A percentile compares a stretch with the other conserved stretches of the same genome.
phyloP scores from a whole-genome alignment of 2,329 filamentous ascomycete genomes.

The Pyricularia pennisetigena region DNA sequence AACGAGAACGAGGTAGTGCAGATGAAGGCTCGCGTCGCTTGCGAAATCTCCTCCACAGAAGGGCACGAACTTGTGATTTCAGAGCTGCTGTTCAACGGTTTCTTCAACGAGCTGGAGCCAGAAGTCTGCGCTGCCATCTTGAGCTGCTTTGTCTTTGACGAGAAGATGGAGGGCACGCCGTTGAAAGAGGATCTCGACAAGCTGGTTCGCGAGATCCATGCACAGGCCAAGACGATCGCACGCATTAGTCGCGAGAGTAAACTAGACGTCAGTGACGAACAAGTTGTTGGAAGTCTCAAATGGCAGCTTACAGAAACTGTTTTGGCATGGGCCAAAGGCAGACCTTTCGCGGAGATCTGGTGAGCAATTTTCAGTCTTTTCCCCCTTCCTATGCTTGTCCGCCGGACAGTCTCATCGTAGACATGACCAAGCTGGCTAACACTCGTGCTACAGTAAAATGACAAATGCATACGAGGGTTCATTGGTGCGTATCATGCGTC shows the following conservation, averaged over 20 bases:
- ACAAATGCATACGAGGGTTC: constrained; percentile 97
- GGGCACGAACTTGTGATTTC: constrained; percentile 90
- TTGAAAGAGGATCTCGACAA: constrained; percentile 80
- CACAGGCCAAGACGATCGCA: constrained; percentile 77
- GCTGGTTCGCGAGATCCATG: constrained; percentile 76
- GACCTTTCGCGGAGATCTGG: constrained; percentile 90
- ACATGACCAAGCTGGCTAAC: background rate
- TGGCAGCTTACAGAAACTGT: constrained; percentile 97
- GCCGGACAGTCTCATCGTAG: constrained; percentile 4
- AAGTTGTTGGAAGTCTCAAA: constrained; percentile 84
- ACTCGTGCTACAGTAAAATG: constrained; percentile 63
- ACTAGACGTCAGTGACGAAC: constrained; percentile 85
- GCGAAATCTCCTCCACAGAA: constrained; percentile 85
- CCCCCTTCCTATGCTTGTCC: constrained; percentile 4
- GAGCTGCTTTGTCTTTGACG: constrained; percentile 95
- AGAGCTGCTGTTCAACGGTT: constrained; percentile 90
- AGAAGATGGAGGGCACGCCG: constrained; percentile 72
- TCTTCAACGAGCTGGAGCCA: constrained; percentile 91
- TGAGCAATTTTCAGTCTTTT: constrained; percentile 39
- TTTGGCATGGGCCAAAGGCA: constrained; percentile 81
- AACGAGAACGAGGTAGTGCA: constrained; percentile 93
- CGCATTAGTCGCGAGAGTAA: constrained; percentile 95
- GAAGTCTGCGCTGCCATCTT: constrained; percentile 80
- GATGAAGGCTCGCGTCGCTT: constrained; percentile 92
- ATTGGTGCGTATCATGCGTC: constrained; percentile 89